Evolutionary conservation across 345 rosid species (phyloP), one percentile per base, ranked within the genome.

Genomic region (Citrus mangshanensis): DNA sequence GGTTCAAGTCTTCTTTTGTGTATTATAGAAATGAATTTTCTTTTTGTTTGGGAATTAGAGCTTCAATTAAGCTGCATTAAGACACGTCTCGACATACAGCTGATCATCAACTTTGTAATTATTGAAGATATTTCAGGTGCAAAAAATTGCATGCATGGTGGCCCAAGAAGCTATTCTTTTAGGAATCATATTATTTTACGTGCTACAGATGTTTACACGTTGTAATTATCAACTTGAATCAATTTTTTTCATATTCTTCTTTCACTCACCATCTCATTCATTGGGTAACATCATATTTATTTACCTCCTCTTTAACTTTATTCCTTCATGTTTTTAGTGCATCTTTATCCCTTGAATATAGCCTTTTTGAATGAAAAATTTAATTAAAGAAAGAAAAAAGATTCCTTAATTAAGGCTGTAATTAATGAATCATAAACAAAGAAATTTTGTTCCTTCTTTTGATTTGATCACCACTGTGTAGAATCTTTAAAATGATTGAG

Each of bases 401-500:
- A 75, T 75, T 63, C 70, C 61, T 46, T 32, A 62, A 16, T 74
- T 40, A 70, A 27, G 30, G 75, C 34, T 56, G 62, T 51, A 62
- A 78, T 30, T 28, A 22, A 12, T 49, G 38, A 49, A 72, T 34
- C 32, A 72, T 58, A 55, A 25, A 66, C 74, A 34, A 5, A 42
- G 55, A 66, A 61, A 46, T 46, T 69, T 73, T 68, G 14, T 35
- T 49, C 56, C 25, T 13, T 22, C 40, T 66, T 60, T 27, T 68
- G 22, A 77, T 77, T 60, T 72, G 80, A 69, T 77, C 54, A 68
- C 63, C 32, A 37, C 38, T 21, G 13, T 65, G 8, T 59, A 25
- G 18, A 74, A 27, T 30, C 34, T 77, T 64, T 80, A 72, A 46
- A 80, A 83, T 80, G 86, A 80, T 80, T 83, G 83, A 77, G 59